Conservation (phyloP, 345 rosid genomes). For the Populus davidiana region DNA sequence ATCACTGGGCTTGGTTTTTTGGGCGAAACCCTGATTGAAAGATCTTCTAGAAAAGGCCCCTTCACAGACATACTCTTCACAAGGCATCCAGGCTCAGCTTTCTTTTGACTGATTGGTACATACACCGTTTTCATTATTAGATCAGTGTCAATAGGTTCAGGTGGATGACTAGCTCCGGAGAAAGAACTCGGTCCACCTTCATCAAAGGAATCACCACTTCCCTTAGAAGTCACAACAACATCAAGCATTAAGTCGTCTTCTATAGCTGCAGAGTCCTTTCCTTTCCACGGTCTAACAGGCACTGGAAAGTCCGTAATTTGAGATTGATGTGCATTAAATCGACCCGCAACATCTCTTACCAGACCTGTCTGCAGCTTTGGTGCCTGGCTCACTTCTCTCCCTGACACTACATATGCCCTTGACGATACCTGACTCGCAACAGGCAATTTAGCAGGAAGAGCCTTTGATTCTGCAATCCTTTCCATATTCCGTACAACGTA, state of each 20-base stretch:
- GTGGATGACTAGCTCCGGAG: constrained; percentile 95
- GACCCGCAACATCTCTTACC: constrained; percentile 45
- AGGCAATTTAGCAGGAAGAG: constrained; percentile 51
- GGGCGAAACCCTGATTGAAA: constrained; percentile 55
- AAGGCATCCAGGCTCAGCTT: constrained; percentile 61
- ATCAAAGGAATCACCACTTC: constrained; percentile 52
- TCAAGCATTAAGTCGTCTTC: constrained; percentile 43
- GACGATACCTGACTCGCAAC: constrained; percentile 35
- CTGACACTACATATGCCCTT: constrained; percentile 25
- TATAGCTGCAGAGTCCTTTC: constrained; percentile 45
- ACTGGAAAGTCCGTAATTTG: constrained; percentile 32
- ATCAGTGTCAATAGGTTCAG: constrained; percentile 87
- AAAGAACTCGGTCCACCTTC: constrained; percentile 69
- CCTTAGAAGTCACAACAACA: constrained; percentile 40
- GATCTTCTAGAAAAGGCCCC: constrained; percentile 75
- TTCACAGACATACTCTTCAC: constrained; percentile 65
- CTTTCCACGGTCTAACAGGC: constrained; percentile 56
- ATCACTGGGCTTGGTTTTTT: constrained; percentile 50
- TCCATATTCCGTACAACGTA: constrained; percentile 48
- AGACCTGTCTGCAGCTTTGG: constrained; percentile 40
- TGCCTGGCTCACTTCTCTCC: constrained; percentile 35
- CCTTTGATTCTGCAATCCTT: constrained; percentile 54
- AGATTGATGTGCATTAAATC: constrained; percentile 27
- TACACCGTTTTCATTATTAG: constrained; percentile 55
- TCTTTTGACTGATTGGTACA: constrained; percentile 59